Conservation (phyloP, 2,329 filamentous ascomycete species). For the Pseudogymnoascus sp. region DNA sequence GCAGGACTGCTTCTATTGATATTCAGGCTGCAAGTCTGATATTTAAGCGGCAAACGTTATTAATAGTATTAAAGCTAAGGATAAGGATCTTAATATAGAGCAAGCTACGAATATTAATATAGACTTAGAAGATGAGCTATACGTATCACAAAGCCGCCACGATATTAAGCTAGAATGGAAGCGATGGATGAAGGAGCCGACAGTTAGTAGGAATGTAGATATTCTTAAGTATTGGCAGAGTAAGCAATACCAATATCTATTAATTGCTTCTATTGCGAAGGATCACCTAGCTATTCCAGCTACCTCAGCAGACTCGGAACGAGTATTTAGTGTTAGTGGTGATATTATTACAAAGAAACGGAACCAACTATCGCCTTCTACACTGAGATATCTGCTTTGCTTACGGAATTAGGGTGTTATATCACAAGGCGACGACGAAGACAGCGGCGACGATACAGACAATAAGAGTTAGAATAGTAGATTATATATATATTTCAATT, state of each 20-base stretch:
- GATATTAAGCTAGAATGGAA: not conserved
- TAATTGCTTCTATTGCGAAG: not conserved
- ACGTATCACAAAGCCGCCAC: no score
- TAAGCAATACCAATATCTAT: no score
- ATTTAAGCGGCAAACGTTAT: no score
- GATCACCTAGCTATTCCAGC: slow-evolving; percentile 5
- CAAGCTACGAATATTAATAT: no score
- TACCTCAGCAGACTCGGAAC: not conserved
- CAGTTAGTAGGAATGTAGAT: not conserved
- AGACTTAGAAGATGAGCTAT: no score
- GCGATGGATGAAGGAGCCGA: not conserved
- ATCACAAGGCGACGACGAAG: not conserved
- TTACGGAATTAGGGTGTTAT: not conserved
- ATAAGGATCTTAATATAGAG: no score
- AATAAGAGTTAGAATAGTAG: not conserved
- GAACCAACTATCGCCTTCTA: not conserved
- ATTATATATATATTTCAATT: not conserved
- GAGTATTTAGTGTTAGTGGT: not conserved
- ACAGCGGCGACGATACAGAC: not conserved
- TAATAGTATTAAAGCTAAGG: no score
- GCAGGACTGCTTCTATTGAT: no score
- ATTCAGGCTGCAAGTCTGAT: no score
- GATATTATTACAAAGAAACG: slow-evolving; percentile 2
- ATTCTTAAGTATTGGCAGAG: not conserved
- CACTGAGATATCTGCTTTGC: not conserved